Evolutionary conservation across 352 stramenopile genomes (phyloP), one percentile per base, ranked within the genome.

Genomic region (Phytophthora syringae): DNA sequence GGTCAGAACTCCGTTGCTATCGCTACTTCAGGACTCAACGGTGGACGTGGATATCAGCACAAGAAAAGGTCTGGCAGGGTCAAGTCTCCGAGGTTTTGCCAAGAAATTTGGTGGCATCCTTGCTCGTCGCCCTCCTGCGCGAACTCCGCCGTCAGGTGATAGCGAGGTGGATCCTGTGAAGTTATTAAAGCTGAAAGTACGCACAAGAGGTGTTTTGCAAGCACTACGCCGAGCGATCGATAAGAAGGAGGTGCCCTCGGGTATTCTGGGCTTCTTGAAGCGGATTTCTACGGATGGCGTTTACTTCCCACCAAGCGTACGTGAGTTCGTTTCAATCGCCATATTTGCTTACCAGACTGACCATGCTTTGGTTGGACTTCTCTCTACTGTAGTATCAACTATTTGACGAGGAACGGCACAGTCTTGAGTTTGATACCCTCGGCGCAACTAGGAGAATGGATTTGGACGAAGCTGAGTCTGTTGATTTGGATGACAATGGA

Each of bases 281-380:
- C 67, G 76, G 3, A 52, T 93, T 32, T 80, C 79, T 2, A 72
- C 60, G 0, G 77, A 92, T 40, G 84, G 84, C 2, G 67, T 89
- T 18, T 93, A 90, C 48, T 88, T 93, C 42, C 82, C 84, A 7
- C 48, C 77, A 5, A 77, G 48, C 37, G 84, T 92, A 75, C 22
- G 76, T 70, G 18, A 2, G 16, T 9, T 20, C 24, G 13, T 3
- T 44, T 9, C 30, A 21, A 32, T 7, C 43, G 22, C 2, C 25
- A 25, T 16, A 47, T 20, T 60, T 58, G 20, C 22, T 34, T 5
- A 22, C 12, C 21, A 34, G 1, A 62, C 45, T 74, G 34, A 74
- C 32, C 13, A 36, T 22, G 1, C 39, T 20, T 24, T 51, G 50
- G 5, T 52, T 54, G 16, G 43, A 27, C 39, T 28, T 49, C 52